These are phyloP conservation scores for Phalaenopsis equestris DNA, from an alignment of 106 monocot genomes.

Conservation along the genomic window DNA sequence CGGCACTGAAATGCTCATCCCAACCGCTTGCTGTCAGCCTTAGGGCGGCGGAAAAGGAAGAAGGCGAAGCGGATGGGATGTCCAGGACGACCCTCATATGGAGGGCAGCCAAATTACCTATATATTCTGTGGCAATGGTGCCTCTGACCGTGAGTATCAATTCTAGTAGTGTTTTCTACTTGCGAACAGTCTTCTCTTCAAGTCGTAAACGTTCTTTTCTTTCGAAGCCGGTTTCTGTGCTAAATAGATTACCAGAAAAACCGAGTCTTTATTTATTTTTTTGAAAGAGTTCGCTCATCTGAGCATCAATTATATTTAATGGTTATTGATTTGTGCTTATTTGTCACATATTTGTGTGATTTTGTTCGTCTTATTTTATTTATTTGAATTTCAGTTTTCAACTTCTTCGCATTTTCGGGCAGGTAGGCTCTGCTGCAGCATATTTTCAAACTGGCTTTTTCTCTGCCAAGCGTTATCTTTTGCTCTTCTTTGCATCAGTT, in stretches of 20 bases:
- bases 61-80: constrained; percentile 18
- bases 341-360: no score
- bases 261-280: no score
- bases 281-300: no score
- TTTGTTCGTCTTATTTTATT: no score
- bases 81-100: constrained; percentile 64
- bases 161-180: neutral
- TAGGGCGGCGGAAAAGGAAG: neutral
- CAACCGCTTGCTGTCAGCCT: neutral
- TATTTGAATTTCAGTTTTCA: no score
- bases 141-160: constrained; percentile 64
- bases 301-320: neutral
- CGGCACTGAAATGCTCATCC: neutral
- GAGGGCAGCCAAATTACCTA: constrained; percentile 87
- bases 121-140: constrained; percentile 87
- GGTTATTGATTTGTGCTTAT: no score
- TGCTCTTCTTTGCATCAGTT: constrained; percentile 58
- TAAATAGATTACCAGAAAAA: neutral
- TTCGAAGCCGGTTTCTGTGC: neutral
- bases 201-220: neutral
- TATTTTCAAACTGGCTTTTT: constrained; percentile 70
- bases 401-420: neutral
- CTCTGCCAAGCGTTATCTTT: constrained; percentile 41
- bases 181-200: neutral
- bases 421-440: constrained; percentile 79